phyloP scores from a whole-genome alignment of 2,329 filamentous ascomycete genomes.

The Aspergillus sojae region DNA sequence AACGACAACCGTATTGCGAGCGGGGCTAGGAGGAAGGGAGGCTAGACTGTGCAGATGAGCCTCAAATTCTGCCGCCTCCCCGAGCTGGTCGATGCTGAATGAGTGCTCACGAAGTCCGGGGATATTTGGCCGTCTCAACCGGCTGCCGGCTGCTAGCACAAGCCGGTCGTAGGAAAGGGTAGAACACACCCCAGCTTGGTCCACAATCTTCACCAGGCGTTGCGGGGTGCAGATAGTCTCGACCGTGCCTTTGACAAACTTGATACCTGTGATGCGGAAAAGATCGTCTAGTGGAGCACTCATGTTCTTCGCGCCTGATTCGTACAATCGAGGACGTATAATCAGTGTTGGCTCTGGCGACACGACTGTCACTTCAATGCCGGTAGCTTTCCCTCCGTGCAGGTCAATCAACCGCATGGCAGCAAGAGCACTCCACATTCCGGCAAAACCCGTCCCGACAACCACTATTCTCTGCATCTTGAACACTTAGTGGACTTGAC shows the following conservation, averaged over 20 bases:
- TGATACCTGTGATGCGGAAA: slow-evolving; percentile 31
- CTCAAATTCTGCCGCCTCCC: slow-evolving; percentile 27
- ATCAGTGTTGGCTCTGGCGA: slow-evolving; percentile 37
- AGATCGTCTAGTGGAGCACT: slow-evolving; percentile 22
- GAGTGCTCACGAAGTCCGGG: slow-evolving; percentile 29
- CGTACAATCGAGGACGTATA: slow-evolving; percentile 40
- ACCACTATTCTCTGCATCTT: slow-evolving; percentile 22
- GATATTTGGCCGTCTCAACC: slow-evolving; percentile 32
- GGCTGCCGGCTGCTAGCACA: slow-evolving; percentile 42
- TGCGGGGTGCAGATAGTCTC: slow-evolving; percentile 10
- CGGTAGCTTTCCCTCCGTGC: slow-evolving; percentile 18
- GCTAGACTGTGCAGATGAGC: slow-evolving; percentile 33
- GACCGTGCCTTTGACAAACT: slow-evolving; percentile 22
- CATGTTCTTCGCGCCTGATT: slow-evolving; percentile 32
- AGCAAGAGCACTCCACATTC: slow-evolving; percentile 41
- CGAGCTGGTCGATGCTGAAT: slow-evolving; percentile 40
- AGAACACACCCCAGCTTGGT: slow-evolving; percentile 5
- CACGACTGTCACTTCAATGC: slow-evolving; percentile 35
- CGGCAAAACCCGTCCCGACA: slow-evolving; percentile 41
- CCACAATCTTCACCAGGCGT: slow-evolving; percentile 20
- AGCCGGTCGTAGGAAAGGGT: slow-evolving; percentile 37
- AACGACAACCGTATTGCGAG: slow-evolving; percentile 40
- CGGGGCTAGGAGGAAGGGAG: slow-evolving; percentile 22
- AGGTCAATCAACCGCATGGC: slow-evolving; percentile 36
- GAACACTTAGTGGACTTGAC: background rate